Base-by-base conservation (phyloP, 805 yeast genomes). In the Starmera dryadoides region DNA sequence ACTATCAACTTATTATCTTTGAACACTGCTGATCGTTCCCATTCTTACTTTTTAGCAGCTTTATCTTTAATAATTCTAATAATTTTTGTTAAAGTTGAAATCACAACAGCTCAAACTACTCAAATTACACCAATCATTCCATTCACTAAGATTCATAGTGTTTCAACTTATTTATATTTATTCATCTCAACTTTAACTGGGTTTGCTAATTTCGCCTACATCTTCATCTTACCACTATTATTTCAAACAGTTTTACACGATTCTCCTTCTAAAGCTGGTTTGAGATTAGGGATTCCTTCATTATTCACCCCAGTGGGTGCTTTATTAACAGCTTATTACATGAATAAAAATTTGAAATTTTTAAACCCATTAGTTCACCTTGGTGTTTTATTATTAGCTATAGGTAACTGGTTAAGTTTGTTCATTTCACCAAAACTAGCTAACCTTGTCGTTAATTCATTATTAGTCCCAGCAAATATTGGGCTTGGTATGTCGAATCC, bases 401-500 rank as follows among this genome's bases (percentile, higher is more conserved):
- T 62, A 2, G 73, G 75, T 7, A 66, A 63, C 39, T 49, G 50
- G 16, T 40, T 56, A 6, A 64, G 69, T 21, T 71, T 73, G 14
- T 28, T 62, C 3, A 30, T 75, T 2, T 63, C 77, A 3, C 48
- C 62, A 12, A 46, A 47, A 1, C 60, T 61, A 3, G 40, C 55
- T 11, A 56, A 63, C 15, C 45, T 62, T 2, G 43, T 56, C 17
- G 56, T 69, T 47, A 63, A 60, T 26, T 69, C 70, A 39, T 69
- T 57, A 42, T 42, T 64, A 6, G 43, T 79, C 30, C 59, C 68
- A 19, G 47, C 72, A 10, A 59, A 73, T 14, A 75, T 81, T 2
- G 75, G 80, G 1, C 53, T 72, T 37, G 79, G 81, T 0, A 74
- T 75, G 47, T 62, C 82, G 1, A 67, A 74, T 6, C 81, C 87